Evolutionary conservation across 1,284 basidiomycete species (phyloP).

Genomic region (Fistulinella staudtii): DNA sequence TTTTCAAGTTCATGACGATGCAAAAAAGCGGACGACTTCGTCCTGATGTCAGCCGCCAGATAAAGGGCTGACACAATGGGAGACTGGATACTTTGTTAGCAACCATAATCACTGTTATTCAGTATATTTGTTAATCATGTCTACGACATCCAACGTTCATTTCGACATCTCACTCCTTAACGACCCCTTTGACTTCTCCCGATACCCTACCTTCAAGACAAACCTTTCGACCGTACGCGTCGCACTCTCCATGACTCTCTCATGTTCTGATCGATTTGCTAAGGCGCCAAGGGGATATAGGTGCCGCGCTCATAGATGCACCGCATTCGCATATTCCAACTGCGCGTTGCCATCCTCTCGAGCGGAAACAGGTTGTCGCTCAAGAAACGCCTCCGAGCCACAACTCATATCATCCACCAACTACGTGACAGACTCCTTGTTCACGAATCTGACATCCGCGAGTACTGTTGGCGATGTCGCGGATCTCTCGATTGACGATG

Average conservation of each 20-base stretch:
- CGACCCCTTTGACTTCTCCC: constrained; percentile 21
- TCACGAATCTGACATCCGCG: constrained; percentile 8
- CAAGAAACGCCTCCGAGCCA: constrained; percentile 25
- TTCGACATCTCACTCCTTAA: constrained; percentile 21
- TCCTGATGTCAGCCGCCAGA: too few species aligned
- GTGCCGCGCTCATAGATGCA: constrained; percentile 1
- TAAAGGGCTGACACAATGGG: too few species aligned
- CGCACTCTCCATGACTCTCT: not conserved
- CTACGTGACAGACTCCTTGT: constrained; percentile 17
- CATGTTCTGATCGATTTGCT: not conserved
- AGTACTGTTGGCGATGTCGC: constrained; percentile 15
- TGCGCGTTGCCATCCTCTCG: not conserved
- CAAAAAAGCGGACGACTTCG: too few species aligned
- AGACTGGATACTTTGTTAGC: too few species aligned
- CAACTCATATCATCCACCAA: constrained; percentile 19
- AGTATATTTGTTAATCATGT: not conserved
- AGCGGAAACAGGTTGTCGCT: not conserved
- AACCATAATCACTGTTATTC: not conserved
- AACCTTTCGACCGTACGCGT: constrained; percentile 7
- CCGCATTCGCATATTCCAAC: constrained; percentile 1
- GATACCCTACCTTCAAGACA: constrained; percentile 12
- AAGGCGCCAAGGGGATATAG: constrained; percentile 1
- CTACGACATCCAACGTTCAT: constrained; percentile 20
- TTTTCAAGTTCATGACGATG: too few species aligned
- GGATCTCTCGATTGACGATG: constrained; percentile 3